These are phyloP conservation scores for Neonothopanus nambi DNA, from an alignment of 1,284 basidiomycete genomes.

Conservation along the genomic window DNA sequence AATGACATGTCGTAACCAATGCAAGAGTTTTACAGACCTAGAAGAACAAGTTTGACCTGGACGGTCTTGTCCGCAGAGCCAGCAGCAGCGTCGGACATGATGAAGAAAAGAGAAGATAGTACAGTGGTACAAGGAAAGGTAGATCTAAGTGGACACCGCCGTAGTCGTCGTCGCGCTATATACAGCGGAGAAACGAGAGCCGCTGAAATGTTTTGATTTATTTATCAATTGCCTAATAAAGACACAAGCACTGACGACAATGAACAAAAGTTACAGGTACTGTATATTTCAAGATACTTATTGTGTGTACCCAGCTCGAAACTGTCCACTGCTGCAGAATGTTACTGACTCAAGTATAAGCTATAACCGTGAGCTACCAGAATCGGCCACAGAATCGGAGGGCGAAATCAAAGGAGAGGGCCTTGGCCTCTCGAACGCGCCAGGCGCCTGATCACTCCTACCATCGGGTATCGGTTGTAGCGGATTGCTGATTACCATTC, in stretches of 20 bases:
- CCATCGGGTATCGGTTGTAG: conserved; percentile 18
- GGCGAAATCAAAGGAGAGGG: conserved; percentile 36
- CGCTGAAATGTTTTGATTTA: conserved; percentile 8
- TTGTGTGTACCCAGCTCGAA: too few species aligned
- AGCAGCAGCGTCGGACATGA: conserved; percentile 71
- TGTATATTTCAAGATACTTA: too few species aligned
- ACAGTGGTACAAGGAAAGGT: conserved; percentile 5
- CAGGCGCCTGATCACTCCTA: conserved; percentile 27
- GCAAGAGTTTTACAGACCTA: conserved; percentile 54
- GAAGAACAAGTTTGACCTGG: conserved; percentile 87
- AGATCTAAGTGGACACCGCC: background rate
- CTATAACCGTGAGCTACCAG: background rate
- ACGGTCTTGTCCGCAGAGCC: conserved; percentile 81
- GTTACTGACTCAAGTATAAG: background rate
- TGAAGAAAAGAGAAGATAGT: conserved; percentile 22
- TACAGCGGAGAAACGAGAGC: too few species aligned
- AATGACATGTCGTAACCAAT: conserved; percentile 8
- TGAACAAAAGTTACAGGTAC: too few species aligned
- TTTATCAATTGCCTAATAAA: background rate
- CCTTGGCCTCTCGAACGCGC: conserved; percentile 42
- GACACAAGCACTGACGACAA: background rate
- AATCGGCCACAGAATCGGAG: background rate
- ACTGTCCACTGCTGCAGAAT: too few species aligned
- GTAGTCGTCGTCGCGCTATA: too few species aligned
- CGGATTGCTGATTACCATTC: conserved; percentile 35